phyloP scores from a whole-genome alignment of 495 filamentous ascomycete genomes.

The Cladorrhinum samala region DNA sequence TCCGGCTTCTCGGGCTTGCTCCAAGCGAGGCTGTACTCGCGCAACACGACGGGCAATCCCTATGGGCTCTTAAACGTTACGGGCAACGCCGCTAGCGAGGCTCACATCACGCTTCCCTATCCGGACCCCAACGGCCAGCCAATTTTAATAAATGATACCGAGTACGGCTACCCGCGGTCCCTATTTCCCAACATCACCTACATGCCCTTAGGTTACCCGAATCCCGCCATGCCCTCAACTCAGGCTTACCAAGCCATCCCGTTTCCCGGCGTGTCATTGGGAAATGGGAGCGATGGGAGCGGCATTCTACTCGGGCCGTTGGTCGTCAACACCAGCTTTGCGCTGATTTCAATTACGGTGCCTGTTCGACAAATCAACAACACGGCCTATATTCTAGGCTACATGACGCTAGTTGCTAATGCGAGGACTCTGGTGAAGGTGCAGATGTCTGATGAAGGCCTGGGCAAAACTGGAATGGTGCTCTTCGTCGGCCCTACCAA shows the following conservation, averaged over 20 bases:
- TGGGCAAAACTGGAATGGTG: conserved; percentile 60
- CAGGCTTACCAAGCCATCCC: conserved; percentile 34
- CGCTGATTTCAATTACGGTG: conserved; percentile 74
- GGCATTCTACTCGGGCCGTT: conserved; percentile 64
- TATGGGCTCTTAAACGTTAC: conserved; percentile 58
- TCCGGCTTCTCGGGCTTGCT: conserved; percentile 50
- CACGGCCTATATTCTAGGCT: conserved; percentile 58
- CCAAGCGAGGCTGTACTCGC: conserved; percentile 62
- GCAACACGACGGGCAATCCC: conserved; percentile 49
- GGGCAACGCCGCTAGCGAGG: conserved; percentile 23
- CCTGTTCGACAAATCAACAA: conserved; percentile 63
- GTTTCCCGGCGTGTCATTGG: conserved; percentile 49
- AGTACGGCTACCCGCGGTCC: conserved; percentile 55
- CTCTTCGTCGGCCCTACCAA: conserved; percentile 61
- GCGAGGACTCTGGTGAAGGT: conserved; percentile 53
- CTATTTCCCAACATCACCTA: conserved; percentile 75
- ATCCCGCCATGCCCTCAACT: conserved; percentile 31
- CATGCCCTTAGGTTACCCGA: conserved; percentile 31
- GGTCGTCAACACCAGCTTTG: conserved; percentile 58
- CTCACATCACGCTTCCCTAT: conserved; percentile 52
- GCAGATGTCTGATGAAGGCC: conserved; percentile 55
- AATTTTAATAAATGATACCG: conserved; percentile 52
- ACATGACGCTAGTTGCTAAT: conserved; percentile 65
- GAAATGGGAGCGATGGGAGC: conserved; percentile 35
- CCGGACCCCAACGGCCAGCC: conserved; percentile 47